Conservation (phyloP, 192 early-diverging fungal genomes). For the Spizellomyces sp. region DNA sequence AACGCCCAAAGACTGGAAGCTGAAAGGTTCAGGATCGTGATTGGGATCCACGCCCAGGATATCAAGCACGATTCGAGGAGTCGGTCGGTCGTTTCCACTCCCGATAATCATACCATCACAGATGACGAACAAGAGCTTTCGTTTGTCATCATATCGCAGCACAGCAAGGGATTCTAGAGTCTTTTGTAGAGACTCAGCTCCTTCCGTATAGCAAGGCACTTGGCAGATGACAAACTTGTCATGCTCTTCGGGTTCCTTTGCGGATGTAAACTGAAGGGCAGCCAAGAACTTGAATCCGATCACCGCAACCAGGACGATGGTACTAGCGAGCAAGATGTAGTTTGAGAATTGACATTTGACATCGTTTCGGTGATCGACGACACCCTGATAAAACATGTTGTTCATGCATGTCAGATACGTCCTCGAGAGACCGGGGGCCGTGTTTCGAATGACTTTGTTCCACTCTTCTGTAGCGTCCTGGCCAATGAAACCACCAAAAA, state of each 20-base stretch:
- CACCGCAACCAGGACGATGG: slow-evolving; percentile 78
- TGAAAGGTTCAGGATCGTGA: slow-evolving; percentile 65
- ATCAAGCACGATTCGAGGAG: slow-evolving; percentile 86
- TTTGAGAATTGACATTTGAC: slow-evolving; percentile 80
- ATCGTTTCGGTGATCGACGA: slow-evolving; percentile 77
- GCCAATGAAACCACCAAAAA: slow-evolving; percentile 42
- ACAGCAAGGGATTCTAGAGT: slow-evolving; percentile 83
- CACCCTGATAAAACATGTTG: slow-evolving; percentile 77
- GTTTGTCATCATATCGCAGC: slow-evolving; percentile 82
- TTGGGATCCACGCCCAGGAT: slow-evolving; percentile 77
- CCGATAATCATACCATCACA: slow-evolving; percentile 93
- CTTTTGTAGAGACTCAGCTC: slow-evolving; percentile 77
- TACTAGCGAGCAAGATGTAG: slow-evolving; percentile 80
- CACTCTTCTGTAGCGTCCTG: slow-evolving; percentile 42
- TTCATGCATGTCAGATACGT: slow-evolving; percentile 67
- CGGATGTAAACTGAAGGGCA: slow-evolving; percentile 81
- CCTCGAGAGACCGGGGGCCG: slow-evolving; percentile 22
- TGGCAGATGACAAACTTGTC: slow-evolving; percentile 94
- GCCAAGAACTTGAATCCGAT: slow-evolving; percentile 96
- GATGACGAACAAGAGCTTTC: slow-evolving; percentile 85
- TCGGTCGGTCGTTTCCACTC: slow-evolving; percentile 93
- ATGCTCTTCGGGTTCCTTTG: slow-evolving; percentile 75
- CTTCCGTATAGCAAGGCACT: slow-evolving; percentile 90
- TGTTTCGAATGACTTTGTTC: slow-evolving; percentile 10
- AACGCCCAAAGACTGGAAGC: slow-evolving; percentile 87